Evolutionary conservation across 805 yeast species (phyloP), one percentile per base, ranked within the genome.

Genomic region (Jamesozyma rosinii): DNA sequence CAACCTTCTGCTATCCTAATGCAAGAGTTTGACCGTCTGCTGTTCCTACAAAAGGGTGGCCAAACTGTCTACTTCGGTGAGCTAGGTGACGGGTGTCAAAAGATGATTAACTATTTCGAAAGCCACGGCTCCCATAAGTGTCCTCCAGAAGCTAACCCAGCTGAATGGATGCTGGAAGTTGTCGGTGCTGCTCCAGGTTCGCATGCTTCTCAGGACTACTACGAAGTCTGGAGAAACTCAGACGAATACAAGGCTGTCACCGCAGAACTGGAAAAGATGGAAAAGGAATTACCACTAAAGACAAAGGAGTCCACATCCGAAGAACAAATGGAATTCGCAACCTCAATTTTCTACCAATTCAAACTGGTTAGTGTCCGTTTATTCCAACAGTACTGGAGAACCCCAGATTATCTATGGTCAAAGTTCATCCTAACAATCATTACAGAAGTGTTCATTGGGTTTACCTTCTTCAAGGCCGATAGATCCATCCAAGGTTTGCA

Each of bases 111-210:
- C 41, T 82, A 82, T 57, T 81, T 83, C 54, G 87, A 82, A 59
- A 58, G 60, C 4, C 62, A 81, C 49, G 88, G 87, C 41, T 76
- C 88, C 35, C 72, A 70, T 21, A 66, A 68, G 43, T 83, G 89
- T 66, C 87, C 89, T 17, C 65, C 69, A 6, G 69, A 70, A 35
- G 87, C 85, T 4, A 83, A 83, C 51, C 92, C 90, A 26, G 90
- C 89, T 13, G 95, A 86, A 67, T 87, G 94, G 92, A 87, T 87
- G 95, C 69, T 87, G 64, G 83, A 83, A 49, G 83, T 80, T 49
- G 82, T 81, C 54, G 88, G 89, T 55, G 88, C 88, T 43, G 87
- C 88, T 31, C 88, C 88, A 5, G 88, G 87, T 41, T 75, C 85
- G 30, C 81, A 77, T 52, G 83, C 87, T 18, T 69, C 70, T 37